phyloP scores from a whole-genome alignment of 176 grass and related monocot genomes.

The Triticum urartu region DNA sequence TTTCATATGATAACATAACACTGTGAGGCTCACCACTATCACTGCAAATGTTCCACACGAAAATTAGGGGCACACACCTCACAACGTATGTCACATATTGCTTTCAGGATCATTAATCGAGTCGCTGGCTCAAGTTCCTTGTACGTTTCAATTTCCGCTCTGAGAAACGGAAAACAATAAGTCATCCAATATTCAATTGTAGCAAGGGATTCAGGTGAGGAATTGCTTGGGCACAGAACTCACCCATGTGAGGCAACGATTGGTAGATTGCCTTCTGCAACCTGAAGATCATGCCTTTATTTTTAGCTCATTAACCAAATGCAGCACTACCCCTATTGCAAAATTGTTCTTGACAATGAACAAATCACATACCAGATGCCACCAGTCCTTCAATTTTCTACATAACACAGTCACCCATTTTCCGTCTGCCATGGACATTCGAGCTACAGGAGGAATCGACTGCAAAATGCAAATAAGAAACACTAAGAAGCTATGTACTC shows the following conservation, averaged over 20 bases:
- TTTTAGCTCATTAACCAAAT: slow-evolving; percentile 48
- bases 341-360: slow-evolving; percentile 23
- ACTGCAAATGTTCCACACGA: slow-evolving; percentile 6
- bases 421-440: slow-evolving; percentile 70
- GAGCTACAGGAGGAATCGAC: slow-evolving; percentile 80
- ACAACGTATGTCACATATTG: slow-evolving; percentile 85
- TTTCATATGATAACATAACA: not conserved
- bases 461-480: slow-evolving; percentile 44
- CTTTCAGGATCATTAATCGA: slow-evolving; percentile 83
- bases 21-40: not conserved
- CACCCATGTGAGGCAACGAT: slow-evolving; percentile 88
- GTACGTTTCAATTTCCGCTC: slow-evolving; percentile 73
- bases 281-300: slow-evolving; percentile 54
- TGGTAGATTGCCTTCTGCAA: slow-evolving; percentile 82
- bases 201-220: slow-evolving; percentile 18
- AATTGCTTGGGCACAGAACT: slow-evolving; percentile 28
- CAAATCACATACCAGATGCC: slow-evolving; percentile 72
- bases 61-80: slow-evolving; percentile 51
- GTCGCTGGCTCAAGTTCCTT: slow-evolving; percentile 72
- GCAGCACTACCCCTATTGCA: slow-evolving; percentile 16
- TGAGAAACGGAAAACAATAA: slow-evolving; percentile 28
- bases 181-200: slow-evolving; percentile 16
- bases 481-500: not conserved
- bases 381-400: slow-evolving; percentile 94
- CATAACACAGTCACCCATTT: slow-evolving; percentile 91